These are phyloP conservation scores for Podaxis sp. DNA, from an alignment of 768 basidiomycete genomes.

Conservation along the genomic window DNA sequence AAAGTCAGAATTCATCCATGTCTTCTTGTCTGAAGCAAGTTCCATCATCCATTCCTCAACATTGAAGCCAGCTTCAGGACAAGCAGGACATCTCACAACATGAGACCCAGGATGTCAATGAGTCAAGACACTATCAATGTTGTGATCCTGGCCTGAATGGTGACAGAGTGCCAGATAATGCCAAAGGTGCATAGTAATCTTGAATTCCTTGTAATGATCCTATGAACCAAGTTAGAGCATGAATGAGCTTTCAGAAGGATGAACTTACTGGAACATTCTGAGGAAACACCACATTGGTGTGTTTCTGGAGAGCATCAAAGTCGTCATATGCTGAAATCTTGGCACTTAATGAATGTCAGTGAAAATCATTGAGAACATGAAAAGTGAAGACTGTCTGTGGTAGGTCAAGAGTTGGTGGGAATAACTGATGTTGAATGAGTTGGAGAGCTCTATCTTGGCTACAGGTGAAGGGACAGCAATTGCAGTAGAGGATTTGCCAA, in stretches of 20 bases:
- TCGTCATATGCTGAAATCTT: background rate
- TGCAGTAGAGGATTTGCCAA: background rate
- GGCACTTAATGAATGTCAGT: background rate
- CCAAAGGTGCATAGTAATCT: background rate
- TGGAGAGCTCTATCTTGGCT: background rate
- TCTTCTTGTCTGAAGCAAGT: slow-evolving; percentile 17
- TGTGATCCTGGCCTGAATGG: background rate
- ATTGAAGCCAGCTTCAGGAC: slow-evolving; percentile 29
- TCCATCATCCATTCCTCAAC: slow-evolving; percentile 21
- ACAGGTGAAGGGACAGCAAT: background rate
- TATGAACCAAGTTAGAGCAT: background rate
- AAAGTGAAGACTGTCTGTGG: background rate
- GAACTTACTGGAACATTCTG: background rate
- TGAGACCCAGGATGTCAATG: slow-evolving; percentile 16
- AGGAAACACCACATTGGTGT: background rate
- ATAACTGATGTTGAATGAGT: background rate
- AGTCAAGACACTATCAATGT: slow-evolving; percentile 5
- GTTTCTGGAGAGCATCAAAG: background rate
- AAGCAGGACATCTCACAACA: slow-evolving; percentile 24
- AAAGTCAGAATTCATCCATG: background rate
- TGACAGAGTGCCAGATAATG: background rate
- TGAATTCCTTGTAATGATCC: background rate
- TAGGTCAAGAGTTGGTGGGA: background rate
- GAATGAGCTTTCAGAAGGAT: background rate
- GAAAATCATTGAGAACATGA: background rate